Evolutionary conservation across 306 rosid species (phyloP).

Genomic region (Herpetospermum pedunculosum): DNA sequence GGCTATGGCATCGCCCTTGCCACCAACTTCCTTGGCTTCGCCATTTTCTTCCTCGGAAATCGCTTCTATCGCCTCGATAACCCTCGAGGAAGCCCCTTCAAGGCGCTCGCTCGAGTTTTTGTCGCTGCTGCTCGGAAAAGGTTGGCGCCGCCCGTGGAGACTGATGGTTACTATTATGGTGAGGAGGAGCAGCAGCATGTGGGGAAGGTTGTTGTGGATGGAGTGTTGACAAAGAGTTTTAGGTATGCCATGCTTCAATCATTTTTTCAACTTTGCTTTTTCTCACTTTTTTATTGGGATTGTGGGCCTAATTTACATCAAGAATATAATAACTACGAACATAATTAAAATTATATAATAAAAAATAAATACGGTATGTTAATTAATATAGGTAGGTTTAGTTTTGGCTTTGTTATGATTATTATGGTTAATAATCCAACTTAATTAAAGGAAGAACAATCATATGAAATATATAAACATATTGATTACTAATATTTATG

Average conservation of each 20-base stretch:
- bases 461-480: too few relatives aligned
- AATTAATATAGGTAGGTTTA: too few relatives aligned
- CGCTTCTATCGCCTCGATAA: slow-evolving; percentile 18
- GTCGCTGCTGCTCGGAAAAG: slow-evolving; percentile 24
- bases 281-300: background rate
- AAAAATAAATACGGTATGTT: too few relatives aligned
- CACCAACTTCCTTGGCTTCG: background rate
- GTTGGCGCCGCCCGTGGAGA: background rate
- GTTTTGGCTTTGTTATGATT: too few relatives aligned
- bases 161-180: slow-evolving; percentile 12
- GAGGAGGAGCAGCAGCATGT: background rate
- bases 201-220: background rate
- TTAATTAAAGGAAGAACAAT: too few relatives aligned
- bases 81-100: slow-evolving; percentile 31
- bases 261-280: background rate
- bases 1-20: slow-evolving; percentile 23
- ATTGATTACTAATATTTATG: too few relatives aligned
- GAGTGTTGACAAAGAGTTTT: slow-evolving; percentile 18
- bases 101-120: slow-evolving; percentile 20
- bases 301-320: background rate
- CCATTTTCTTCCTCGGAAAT: slow-evolving; percentile 19
- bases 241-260: slow-evolving; percentile 20
- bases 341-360: too few relatives aligned
- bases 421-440: too few relatives aligned
- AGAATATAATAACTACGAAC: background rate